Base-by-base conservation (phyloP, 2,329 filamentous ascomycete species). In the Aspergillus unguis region DNA sequence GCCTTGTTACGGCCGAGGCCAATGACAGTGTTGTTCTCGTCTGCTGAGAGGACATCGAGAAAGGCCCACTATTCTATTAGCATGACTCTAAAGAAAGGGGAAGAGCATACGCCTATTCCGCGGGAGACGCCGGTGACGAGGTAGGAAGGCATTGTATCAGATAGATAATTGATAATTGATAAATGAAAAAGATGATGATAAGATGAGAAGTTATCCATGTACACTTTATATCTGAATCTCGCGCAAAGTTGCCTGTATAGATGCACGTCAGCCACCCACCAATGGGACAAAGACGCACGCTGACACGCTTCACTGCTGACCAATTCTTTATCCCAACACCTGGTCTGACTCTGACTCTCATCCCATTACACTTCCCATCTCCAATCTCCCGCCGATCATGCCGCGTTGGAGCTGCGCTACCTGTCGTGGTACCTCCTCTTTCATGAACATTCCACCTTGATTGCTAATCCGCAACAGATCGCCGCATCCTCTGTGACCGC, bases 401-500 rank as follows among this genome's bases (percentile, higher is more conserved):
- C 32, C 7, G 31, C 10, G 31, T 33, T 10, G 46, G 17, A 46
- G 52, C 36, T 54, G 52, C n/a, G 46, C 36, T 8, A 54, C 52
- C 11, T 54, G 52, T 23, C 31, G 52, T 36, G 52, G 52, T 54
- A 54, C n/a, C 26, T 44, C 23, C 17, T 31, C 10, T 23, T 38
- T 9, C 25, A 23, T 36, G 8, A 37, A 36, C 27, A 17, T 3
- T 32, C 9, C 25, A 17, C 28, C 29, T 3, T 9, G 1, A 17
- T 17, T 37, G 45, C 38, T 44, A 29, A 49, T 23, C 23, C 17
- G 17, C 17, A 35, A 48, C 40, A 47, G 52, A 54, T 35, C 52
- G 46, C 6, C 52, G 47, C 25, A 54, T 54, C 36, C 35, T 40
- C 27, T 54, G 52, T 33, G 52, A 54, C 31, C 33, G 52, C 5